Conservation (phyloP, 805 yeast genomes). For the Debaryomyces prosopidis region DNA sequence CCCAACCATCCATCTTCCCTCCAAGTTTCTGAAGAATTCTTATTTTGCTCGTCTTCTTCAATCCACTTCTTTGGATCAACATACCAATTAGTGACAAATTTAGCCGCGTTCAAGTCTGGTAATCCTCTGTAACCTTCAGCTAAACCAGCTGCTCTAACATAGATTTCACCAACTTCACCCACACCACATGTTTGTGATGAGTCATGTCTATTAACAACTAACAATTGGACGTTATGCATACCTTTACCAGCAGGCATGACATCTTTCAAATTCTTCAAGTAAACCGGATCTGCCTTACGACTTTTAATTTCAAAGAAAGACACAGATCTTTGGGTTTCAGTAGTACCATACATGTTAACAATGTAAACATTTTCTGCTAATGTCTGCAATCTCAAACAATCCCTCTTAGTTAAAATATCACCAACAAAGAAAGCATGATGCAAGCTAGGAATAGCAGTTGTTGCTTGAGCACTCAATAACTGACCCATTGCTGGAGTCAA, state of each 20-base stretch:
- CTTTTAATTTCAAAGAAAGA: conserved; percentile 89
- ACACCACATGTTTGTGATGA: conserved; percentile 92
- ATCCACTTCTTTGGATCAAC: conserved; percentile 66
- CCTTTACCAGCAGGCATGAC: conserved; percentile 99
- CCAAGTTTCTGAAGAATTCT: conserved; percentile 58
- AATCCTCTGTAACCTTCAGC: conserved; percentile 95
- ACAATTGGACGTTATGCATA: conserved; percentile 90
- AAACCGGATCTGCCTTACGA: conserved; percentile 63
- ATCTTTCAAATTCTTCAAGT: conserved; percentile 83
- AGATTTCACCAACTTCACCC: conserved; percentile 98
- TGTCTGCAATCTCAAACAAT: conserved; percentile 88
- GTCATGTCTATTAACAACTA: conserved; percentile 91
- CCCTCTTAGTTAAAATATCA: conserved; percentile 95
- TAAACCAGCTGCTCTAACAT: conserved; percentile 96
- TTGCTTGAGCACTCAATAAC: conserved; percentile 91
- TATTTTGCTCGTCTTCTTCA: conserved; percentile 48
- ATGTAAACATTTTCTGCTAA: conserved; percentile 86
- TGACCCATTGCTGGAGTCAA: conserved; percentile 99
- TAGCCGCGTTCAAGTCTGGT: conserved; percentile 84
- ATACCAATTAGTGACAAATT: conserved; percentile 92
- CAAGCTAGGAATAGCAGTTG: conserved; percentile 76
- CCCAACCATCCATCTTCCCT: conserved; percentile 79
- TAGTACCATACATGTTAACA: conserved; percentile 98
- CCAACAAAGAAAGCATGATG: conserved; percentile 99
- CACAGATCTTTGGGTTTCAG: conserved; percentile 98